These are phyloP conservation scores for Dactylella cylindrospora DNA, from an alignment of 2,329 filamentous ascomycete genomes.

Conservation along the genomic window DNA sequence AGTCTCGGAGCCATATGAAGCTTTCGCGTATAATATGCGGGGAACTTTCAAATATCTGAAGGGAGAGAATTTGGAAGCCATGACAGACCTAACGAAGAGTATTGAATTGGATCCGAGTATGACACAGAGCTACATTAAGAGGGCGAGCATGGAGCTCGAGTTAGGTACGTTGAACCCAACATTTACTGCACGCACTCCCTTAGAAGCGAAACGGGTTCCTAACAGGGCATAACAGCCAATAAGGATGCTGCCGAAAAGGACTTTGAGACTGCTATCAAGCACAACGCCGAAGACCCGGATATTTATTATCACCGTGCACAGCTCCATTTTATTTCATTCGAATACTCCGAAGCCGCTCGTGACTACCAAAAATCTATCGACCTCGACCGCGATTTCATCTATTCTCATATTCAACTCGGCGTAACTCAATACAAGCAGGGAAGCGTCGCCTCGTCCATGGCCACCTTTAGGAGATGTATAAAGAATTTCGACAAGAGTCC, in stretches of 20 bases:
- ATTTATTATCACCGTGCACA: conserved; percentile 99
- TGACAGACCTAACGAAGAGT: conserved; percentile 86
- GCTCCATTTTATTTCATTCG: conserved; percentile 94
- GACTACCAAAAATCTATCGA: conserved; percentile 99
- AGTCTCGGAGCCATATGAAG: conserved; percentile 78
- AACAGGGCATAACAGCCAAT: conserved; percentile 65
- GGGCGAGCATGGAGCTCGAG: conserved; percentile 96
- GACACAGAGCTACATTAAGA: conserved; percentile 98
- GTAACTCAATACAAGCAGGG: conserved; percentile 99
- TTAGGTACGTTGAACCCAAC: conserved; percentile 69
- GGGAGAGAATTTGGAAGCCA: conserved; percentile 79
- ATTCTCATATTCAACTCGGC: conserved; percentile 98
- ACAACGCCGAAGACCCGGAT: conserved; percentile 87
- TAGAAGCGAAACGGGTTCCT: conserved; percentile 1
- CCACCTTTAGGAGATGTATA: conserved; percentile 93
- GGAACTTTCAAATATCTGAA: conserved; percentile 93
- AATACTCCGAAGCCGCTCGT: conserved; percentile 90
- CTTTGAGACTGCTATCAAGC: conserved; percentile 75
- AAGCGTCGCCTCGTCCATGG: conserved; percentile 95
- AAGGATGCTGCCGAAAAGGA: conserved; percentile 83
- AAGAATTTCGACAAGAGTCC: conserved; percentile 98
- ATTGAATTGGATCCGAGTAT: conserved; percentile 83
- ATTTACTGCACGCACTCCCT: neutral
- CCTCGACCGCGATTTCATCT: conserved; percentile 93
- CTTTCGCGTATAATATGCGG: conserved; percentile 91